phyloP scores from a whole-genome alignment of 345 rosid species.

The Citrus mangshanensis region DNA sequence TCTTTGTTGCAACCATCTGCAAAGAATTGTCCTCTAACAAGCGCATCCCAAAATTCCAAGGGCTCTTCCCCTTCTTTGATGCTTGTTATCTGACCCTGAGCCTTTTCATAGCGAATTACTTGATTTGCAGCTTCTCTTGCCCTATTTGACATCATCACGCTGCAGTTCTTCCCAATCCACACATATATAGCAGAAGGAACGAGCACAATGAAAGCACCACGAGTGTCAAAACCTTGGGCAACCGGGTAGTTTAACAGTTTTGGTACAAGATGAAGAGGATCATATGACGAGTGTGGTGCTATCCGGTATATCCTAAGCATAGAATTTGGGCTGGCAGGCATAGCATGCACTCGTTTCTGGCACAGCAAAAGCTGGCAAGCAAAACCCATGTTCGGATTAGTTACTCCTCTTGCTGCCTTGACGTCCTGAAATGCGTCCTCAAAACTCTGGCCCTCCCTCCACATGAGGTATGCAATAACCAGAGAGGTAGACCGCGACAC shows the following conservation, averaged over 20 bases:
- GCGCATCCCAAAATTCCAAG: conserved; percentile 58
- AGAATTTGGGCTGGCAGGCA: conserved; percentile 56
- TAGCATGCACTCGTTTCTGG: conserved; percentile 72
- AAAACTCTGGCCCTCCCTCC: conserved; percentile 74
- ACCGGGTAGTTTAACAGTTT: conserved; percentile 50
- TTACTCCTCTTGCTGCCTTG: conserved; percentile 69
- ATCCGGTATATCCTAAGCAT: conserved; percentile 58
- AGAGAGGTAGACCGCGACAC: conserved; percentile 63
- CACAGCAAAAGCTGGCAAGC: conserved; percentile 76
- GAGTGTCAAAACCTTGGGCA: conserved; percentile 50
- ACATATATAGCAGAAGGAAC: conserved; percentile 55
- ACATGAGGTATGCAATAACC: conserved; percentile 78
- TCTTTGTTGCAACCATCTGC: conserved; percentile 27
- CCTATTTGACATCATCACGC: conserved; percentile 38
- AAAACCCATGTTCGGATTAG: conserved; percentile 74
- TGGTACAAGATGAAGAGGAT: conserved; percentile 73
- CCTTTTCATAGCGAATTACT: conserved; percentile 59
- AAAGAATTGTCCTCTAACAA: conserved; percentile 29
- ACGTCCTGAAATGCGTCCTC: conserved; percentile 71
- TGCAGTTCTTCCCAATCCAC: conserved; percentile 59
- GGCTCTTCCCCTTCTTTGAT: conserved; percentile 62
- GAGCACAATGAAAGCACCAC: conserved; percentile 64
- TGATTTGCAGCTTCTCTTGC: conserved; percentile 66
- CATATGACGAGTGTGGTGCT: conserved; percentile 79
- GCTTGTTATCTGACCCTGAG: conserved; percentile 43